Conservation (phyloP, 1,284 basidiomycete species). For the Microbotryum saponariae region DNA sequence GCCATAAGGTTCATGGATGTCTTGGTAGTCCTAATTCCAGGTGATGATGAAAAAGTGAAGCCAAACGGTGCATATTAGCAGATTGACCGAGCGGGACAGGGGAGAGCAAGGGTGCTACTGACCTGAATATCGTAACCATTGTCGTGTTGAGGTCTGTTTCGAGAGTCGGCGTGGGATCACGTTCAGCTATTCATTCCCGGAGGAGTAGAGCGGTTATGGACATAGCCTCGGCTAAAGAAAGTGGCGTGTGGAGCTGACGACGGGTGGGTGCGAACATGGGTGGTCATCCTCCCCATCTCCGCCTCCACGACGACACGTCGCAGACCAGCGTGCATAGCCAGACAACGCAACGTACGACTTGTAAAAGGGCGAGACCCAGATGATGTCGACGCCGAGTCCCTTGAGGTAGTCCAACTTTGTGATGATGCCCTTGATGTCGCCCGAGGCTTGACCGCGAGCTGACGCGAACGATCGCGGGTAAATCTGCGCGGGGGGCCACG, state of each 20-base stretch:
- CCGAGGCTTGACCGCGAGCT: constrained; percentile 64
- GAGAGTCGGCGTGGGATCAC: neutral
- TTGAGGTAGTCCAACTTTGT: constrained; percentile 62
- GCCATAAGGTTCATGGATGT: constrained; percentile 65
- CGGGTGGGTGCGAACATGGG: constrained; percentile 1
- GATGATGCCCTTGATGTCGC: constrained; percentile 63
- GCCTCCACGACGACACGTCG: constrained; percentile 47
- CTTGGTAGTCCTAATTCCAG: constrained; percentile 53
- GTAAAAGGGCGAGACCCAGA: constrained; percentile 71
- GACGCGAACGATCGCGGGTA: constrained; percentile 68
- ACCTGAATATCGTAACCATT: constrained; percentile 7
- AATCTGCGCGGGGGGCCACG: constrained; percentile 42
- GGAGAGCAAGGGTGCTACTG: too few relatives aligned
- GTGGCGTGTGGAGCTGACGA: neutral
- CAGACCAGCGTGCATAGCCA: constrained; percentile 50
- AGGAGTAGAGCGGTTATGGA: too few relatives aligned
- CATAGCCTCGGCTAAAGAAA: neutral
- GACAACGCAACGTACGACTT: constrained; percentile 46
- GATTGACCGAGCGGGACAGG: too few relatives aligned
- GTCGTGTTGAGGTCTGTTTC: neutral
- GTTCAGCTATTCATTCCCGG: too few relatives aligned
- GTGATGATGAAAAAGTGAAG: too few relatives aligned
- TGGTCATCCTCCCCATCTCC: neutral
- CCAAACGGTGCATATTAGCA: too few relatives aligned
- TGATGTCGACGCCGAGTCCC: constrained; percentile 59